Evolutionary conservation across 2,329 filamentous ascomycete species (phyloP).

Genomic region (Colletotrichum musicola): DNA sequence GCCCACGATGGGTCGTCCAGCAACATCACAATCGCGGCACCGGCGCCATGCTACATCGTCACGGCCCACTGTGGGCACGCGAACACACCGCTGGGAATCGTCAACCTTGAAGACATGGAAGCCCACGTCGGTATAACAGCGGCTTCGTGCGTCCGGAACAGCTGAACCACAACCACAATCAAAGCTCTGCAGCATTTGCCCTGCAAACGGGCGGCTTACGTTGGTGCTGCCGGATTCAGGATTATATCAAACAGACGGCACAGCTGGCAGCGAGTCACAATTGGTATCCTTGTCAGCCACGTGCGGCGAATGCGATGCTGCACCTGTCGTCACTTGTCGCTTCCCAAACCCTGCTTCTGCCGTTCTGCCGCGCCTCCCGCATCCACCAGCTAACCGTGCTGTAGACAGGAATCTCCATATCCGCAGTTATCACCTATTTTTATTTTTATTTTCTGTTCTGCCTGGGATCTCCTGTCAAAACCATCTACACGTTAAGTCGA

Average conservation of each 20-base stretch:
- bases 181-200: neutral
- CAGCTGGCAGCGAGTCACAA: neutral
- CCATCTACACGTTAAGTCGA: neutral
- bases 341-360: neutral
- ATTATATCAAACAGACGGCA: slow-evolving; percentile 1
- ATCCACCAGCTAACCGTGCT: neutral
- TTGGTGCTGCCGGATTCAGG: slow-evolving; percentile 15
- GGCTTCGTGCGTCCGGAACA: neutral
- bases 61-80: slow-evolving; percentile 8
- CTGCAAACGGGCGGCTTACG: slow-evolving; percentile 33
- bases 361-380: slow-evolving; percentile 4
- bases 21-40: neutral
- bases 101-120: slow-evolving; percentile 11
- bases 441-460: neutral
- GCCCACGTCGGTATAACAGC: slow-evolving; percentile 3
- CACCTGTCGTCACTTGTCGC: slow-evolving; percentile 17
- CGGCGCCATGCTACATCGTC: slow-evolving; percentile 1
- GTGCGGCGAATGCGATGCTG: slow-evolving; percentile 20
- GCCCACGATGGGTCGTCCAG: neutral
- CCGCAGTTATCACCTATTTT: neutral
- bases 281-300: slow-evolving; percentile 34
- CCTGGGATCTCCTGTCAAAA: neutral
- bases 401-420: neutral
- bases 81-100: slow-evolving; percentile 11
- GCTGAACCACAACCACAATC: neutral